A percentile compares a stretch with the other conserved stretches of the same genome.
Conservation (phyloP, 108 stramenopile genomes). For the Aureococcus anophagefferens region DNA sequence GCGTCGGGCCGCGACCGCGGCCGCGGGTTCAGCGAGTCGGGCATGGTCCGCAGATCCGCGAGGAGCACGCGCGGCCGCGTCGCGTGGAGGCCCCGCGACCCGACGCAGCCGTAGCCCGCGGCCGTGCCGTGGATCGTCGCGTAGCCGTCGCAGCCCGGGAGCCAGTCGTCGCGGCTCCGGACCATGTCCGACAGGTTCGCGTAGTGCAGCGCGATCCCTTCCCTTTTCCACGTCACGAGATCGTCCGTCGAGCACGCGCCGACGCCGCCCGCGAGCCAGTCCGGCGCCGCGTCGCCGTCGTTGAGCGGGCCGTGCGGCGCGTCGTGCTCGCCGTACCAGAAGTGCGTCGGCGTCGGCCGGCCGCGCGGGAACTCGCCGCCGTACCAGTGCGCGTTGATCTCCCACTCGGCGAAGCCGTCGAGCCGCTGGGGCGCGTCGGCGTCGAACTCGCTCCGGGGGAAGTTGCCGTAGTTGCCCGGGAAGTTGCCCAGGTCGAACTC, state of each 20-base stretch:
- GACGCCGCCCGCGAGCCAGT: slow-evolving; percentile 35
- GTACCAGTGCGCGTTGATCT: too few species aligned
- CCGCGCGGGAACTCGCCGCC: slow-evolving; percentile 11
- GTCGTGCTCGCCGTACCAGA: slow-evolving; percentile 63
- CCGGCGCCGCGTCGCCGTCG: not conserved
- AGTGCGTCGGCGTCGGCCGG: slow-evolving; percentile 30
- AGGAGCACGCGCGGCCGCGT: slow-evolving; percentile 29
- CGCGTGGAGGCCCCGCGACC: slow-evolving; percentile 14
- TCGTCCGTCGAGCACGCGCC: slow-evolving; percentile 64
- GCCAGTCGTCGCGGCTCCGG: not conserved
- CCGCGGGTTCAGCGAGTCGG: too few species aligned
- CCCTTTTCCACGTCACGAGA: slow-evolving; percentile 52
- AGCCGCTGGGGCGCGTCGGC: not conserved
- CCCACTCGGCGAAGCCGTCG: too few species aligned
- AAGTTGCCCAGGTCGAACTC: too few species aligned
- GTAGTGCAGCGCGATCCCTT: slow-evolving; percentile 65
- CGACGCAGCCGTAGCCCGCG: not conserved
- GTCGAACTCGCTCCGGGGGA: not conserved
- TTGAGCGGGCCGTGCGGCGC: not conserved
- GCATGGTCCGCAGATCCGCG: slow-evolving; percentile 10
- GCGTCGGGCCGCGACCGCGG: slow-evolving; percentile 45
- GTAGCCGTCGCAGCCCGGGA: not conserved
- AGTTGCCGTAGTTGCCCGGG: too few species aligned
- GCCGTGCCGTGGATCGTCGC: not conserved
- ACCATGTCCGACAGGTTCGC: slow-evolving; percentile 71